These are phyloP conservation scores for Sarocladiaceae sp. DNA, from an alignment of 2,329 filamentous ascomycete species.

Conservation along the genomic window DNA sequence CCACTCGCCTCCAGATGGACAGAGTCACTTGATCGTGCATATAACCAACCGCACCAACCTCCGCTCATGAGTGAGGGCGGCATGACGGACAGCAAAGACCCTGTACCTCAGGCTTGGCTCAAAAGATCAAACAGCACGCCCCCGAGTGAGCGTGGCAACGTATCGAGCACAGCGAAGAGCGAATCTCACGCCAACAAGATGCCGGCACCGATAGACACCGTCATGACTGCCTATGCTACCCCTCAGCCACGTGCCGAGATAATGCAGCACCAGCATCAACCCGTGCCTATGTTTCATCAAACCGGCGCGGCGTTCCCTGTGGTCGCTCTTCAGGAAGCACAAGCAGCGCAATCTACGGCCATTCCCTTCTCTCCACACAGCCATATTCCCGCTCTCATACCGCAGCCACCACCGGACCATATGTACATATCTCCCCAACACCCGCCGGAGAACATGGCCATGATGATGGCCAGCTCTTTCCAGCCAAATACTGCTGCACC, in stretches of 20 bases:
- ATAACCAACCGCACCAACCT: constrained; percentile 36
- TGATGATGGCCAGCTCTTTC: constrained; percentile 38
- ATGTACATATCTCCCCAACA: constrained; percentile 17
- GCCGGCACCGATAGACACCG: background rate
- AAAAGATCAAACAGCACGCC: background rate
- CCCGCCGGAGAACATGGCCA: constrained; percentile 29
- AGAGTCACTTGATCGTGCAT: constrained; percentile 44
- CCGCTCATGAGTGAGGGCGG: constrained; percentile 37
- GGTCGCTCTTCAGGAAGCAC: constrained; percentile 10
- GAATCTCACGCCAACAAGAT: background rate
- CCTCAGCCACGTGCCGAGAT: background rate
- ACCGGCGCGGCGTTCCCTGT: background rate
- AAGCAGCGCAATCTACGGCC: constrained; percentile 11
- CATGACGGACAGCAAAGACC: constrained; percentile 45
- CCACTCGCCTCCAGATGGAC: constrained; percentile 49
- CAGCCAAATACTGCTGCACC: constrained; percentile 14
- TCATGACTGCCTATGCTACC: background rate
- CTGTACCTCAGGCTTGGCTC: constrained; percentile 20
- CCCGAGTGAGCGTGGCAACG: background rate
- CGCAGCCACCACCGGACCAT: constrained; percentile 13
- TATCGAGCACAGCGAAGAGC: background rate
- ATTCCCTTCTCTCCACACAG: constrained; percentile 6
- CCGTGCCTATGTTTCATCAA: background rate
- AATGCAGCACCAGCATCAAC: background rate
- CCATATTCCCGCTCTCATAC: constrained; percentile 13